These are phyloP conservation scores for Alternaria infectoria DNA, from an alignment of 2,329 filamentous ascomycete species.

Conservation along the genomic window DNA sequence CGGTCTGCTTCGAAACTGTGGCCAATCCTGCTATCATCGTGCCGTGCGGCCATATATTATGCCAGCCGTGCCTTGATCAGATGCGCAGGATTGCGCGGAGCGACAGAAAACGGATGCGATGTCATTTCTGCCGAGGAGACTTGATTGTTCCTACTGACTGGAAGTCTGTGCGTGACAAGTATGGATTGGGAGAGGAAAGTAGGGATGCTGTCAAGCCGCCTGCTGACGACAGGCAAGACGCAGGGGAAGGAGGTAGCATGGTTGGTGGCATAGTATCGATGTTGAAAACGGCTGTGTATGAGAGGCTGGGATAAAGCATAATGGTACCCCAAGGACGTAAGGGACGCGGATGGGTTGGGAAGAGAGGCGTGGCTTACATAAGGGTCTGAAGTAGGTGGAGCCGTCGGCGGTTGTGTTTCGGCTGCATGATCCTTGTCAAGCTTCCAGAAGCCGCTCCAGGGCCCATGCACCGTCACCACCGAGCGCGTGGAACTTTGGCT, in stretches of 20 bases:
- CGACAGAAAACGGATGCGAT: background rate
- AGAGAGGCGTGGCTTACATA: slow-evolving; percentile 1
- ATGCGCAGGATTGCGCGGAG: background rate
- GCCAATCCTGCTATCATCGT: background rate
- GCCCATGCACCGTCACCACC: slow-evolving; percentile 15
- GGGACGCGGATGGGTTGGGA: background rate
- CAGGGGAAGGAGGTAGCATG: background rate
- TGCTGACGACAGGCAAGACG: background rate
- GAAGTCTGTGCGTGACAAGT: background rate
- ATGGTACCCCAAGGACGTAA: background rate
- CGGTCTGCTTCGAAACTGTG: background rate
- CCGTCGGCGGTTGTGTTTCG: slow-evolving; percentile 8
- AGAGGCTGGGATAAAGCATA: background rate
- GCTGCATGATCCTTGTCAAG: slow-evolving; percentile 9
- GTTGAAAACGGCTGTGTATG: background rate
- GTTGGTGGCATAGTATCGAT: background rate
- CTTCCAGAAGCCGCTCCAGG: slow-evolving; percentile 8
- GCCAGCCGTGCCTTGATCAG: background rate
- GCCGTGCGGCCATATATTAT: background rate
- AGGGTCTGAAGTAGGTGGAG: slow-evolving; percentile 6
- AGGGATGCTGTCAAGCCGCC: background rate
- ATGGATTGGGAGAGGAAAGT: background rate
- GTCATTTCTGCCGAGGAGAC: background rate
- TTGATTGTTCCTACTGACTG: background rate
- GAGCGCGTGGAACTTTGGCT: slow-evolving; percentile 12